Percentiles rank a stretch among this genome's conserved stretches.
Evolutionary conservation across 1,139 yeast genomes (phyloP).

Genomic region (Suhomyces wounanorum): DNA sequence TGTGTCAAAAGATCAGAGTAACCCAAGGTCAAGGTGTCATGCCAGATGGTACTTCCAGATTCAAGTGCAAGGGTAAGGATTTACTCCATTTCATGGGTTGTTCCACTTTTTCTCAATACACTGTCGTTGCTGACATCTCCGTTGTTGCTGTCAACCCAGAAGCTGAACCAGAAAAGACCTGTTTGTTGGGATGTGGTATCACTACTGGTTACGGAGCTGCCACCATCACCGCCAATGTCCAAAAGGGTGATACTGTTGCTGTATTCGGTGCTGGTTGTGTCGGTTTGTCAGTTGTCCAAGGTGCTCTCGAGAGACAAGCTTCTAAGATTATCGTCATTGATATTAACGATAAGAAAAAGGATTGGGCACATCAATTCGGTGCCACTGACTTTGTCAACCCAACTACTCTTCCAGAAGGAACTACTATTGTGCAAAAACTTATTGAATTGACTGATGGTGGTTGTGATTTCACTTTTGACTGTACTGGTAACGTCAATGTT

Average conservation of each 20-base stretch:
- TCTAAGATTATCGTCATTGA: slow-evolving; percentile 83
- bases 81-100: slow-evolving; percentile 95
- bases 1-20: slow-evolving; percentile 87
- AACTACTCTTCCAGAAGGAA: slow-evolving; percentile 66
- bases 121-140: slow-evolving; percentile 97
- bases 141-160: slow-evolving; percentile 86
- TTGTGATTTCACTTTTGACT: slow-evolving; percentile 91
- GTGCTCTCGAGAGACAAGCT: slow-evolving; percentile 84
- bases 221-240: slow-evolving; percentile 87
- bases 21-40: slow-evolving; percentile 89
- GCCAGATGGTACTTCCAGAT: slow-evolving; percentile 96
- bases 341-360: slow-evolving; percentile 78
- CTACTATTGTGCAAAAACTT: slow-evolving; percentile 78
- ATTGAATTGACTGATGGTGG: slow-evolving; percentile 96
- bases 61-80: slow-evolving; percentile 79
- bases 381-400: slow-evolving; percentile 96
- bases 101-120: slow-evolving; percentile 94
- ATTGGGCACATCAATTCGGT: slow-evolving; percentile 87
- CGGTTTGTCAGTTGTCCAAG: slow-evolving; percentile 94
- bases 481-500: slow-evolving; percentile 94
- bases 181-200: slow-evolving; percentile 96
- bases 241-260: slow-evolving; percentile 91
- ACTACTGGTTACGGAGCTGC: slow-evolving; percentile 99
- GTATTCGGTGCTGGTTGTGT: slow-evolving; percentile 98
- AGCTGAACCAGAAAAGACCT: slow-evolving; percentile 84